Evolutionary conservation across 345 rosid species (phyloP), one percentile per base, ranked within the genome.

Genomic region (Camelina hispida): DNA sequence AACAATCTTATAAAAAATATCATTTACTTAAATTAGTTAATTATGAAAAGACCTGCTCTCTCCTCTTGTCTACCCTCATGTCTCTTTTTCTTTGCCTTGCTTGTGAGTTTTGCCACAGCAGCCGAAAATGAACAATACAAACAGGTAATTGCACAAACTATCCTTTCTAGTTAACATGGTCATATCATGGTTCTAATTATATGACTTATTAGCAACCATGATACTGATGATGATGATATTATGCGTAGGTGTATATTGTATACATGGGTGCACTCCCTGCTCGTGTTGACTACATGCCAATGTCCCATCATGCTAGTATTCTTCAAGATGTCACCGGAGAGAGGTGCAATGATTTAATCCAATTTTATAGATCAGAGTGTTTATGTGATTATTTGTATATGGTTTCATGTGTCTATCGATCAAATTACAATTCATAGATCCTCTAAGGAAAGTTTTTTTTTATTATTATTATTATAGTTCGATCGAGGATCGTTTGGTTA

Each of bases 191-290:
- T 44, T 56, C 16, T 64, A 55, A 16, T 13, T 48, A 14, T 38
- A 17, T 17, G 18, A 65, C 3, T 46, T 32, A 68, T 43, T 32
- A 15, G 2, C 1, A 50, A 50, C n/a, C 15, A 28, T 51, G 8
- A 62, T 53, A 0, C 16, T 48, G 37, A 34, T 65, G 32, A 6
- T 34, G 48, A 59, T 54, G 20, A 64, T 77, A 38, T n/a, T 47
- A 46, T 63, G 3, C 28, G 28, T 25, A 82, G 87, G 81, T 71
- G 1, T 80, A 81, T 64, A 72, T 85, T 47, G 87, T 83, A 16
- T 85, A 82, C 74, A 82, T 85, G 88, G 93, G 90, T 3, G 81
- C 76, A 32, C 83, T 68, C 37, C 83, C 84, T 20, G 44, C 78
- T 74, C 68, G 63, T 73, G 72, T 59, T 78, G 80, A 43, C 25